A percentile compares a stretch with the other conserved stretches of the same genome.
Evolutionary conservation across 805 yeast genomes (phyloP).

Genomic region (Scheffersomyces lignosus): DNA sequence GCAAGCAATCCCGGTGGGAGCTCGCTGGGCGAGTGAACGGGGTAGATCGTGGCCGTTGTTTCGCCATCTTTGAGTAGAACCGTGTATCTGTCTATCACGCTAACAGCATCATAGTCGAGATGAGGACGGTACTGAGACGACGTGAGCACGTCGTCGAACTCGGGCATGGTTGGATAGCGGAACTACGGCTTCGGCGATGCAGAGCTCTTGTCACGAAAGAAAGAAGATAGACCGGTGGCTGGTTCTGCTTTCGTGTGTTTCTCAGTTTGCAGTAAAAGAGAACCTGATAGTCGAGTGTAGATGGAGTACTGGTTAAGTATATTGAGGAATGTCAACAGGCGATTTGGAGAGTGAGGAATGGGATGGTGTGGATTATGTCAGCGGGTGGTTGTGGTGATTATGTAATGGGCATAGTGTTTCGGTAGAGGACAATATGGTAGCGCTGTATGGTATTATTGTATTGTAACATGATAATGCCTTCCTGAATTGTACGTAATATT

Average conservation of each 20-base stretch:
- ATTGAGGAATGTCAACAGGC: slow-evolving; percentile 21
- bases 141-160: slow-evolving; percentile 50
- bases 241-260: neutral
- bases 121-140: slow-evolving; percentile 47
- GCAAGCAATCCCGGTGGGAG: slow-evolving; percentile 78
- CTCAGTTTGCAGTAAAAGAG: slow-evolving; percentile 3
- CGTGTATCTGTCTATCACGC: slow-evolving; percentile 62
- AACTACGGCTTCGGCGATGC: too few relatives aligned
- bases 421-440: too few relatives aligned
- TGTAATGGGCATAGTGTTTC: too few relatives aligned
- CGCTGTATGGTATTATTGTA: too few relatives aligned
- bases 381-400: too few relatives aligned
- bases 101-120: slow-evolving; percentile 35
- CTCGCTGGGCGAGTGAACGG: slow-evolving; percentile 64
- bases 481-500: too few relatives aligned
- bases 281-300: slow-evolving; percentile 23
- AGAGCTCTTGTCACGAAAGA: too few relatives aligned
- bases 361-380: neutral
- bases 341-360: neutral
- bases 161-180: slow-evolving; percentile 52
- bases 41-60: slow-evolving; percentile 91
- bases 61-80: slow-evolving; percentile 83
- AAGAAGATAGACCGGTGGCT: too few relatives aligned
- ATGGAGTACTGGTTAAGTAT: slow-evolving; percentile 32
- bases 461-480: too few relatives aligned